Conservation (phyloP, 768 basidiomycete genomes). For the Leucosporidium scottii region DNA sequence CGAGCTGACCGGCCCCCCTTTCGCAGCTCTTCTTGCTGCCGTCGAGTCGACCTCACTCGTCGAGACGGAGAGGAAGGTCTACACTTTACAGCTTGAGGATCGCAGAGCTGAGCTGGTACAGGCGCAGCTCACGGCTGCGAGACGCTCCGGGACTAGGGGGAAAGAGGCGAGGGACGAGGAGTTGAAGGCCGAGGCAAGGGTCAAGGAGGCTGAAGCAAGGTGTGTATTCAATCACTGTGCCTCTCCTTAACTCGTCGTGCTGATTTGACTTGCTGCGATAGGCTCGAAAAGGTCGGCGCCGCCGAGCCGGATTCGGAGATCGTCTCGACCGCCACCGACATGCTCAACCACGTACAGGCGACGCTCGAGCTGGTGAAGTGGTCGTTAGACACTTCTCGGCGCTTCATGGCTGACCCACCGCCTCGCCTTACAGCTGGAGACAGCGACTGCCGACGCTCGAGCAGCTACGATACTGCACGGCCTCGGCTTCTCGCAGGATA, state of each 20-base stretch:
- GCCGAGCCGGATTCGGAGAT: not conserved
- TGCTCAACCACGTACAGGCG: constrained; percentile 15
- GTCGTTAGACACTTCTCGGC: too few species aligned
- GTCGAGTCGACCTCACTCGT: constrained; percentile 31
- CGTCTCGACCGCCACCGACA: constrained; percentile 16
- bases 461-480: constrained; percentile 55
- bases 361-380: constrained; percentile 31
- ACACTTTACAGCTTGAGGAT: constrained; percentile 24
- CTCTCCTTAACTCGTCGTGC: too few species aligned
- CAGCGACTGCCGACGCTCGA: constrained; percentile 37
- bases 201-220: constrained; percentile 14
- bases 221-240: not conserved
- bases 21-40: constrained; percentile 34
- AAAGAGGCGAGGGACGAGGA: constrained; percentile 42
- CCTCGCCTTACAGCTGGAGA: constrained; percentile 32
- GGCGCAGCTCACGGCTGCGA: constrained; percentile 48
- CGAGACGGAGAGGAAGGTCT: constrained; percentile 28
- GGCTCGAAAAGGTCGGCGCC: constrained; percentile 6
- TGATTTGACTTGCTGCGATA: not conserved
- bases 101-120: constrained; percentile 41
- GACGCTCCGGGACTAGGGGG: constrained; percentile 55
- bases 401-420: not conserved
- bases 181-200: constrained; percentile 18
- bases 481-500: constrained; percentile 52
- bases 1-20: not conserved